These are phyloP conservation scores for Tetrapyrgos nigripes DNA, from an alignment of 1,284 basidiomycete species.

Conservation along the genomic window DNA sequence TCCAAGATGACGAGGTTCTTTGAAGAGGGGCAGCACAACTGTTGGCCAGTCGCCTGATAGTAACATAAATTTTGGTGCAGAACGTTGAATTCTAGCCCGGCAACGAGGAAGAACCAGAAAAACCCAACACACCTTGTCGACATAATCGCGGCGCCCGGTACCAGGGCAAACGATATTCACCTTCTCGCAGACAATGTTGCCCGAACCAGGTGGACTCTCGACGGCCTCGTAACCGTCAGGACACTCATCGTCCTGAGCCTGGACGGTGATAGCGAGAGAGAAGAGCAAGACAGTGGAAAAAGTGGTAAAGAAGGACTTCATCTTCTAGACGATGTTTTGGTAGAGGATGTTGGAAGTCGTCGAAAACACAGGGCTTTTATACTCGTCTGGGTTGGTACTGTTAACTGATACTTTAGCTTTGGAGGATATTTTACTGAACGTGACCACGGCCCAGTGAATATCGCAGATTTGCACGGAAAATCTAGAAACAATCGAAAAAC, in stretches of 20 bases:
- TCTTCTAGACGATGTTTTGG: too few species aligned
- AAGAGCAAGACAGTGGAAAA: not conserved
- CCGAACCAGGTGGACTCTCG: not conserved
- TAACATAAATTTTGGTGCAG: not conserved
- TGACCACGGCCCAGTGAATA: too few species aligned
- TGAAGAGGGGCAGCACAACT: not conserved
- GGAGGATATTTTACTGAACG: too few species aligned
- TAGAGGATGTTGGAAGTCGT: too few species aligned
- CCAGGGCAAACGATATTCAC: not conserved
- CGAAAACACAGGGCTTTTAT: too few species aligned
- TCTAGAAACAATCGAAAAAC: too few species aligned
- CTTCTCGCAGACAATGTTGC: not conserved
- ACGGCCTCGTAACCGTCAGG: not conserved
- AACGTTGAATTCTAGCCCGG: not conserved
- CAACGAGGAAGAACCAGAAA: too few species aligned
- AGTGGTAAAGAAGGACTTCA: too few species aligned
- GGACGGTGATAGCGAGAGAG: not conserved
- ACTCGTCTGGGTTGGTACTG: too few species aligned
- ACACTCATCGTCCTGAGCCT: not conserved
- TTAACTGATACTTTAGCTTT: too few species aligned
- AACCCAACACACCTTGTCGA: not conserved
- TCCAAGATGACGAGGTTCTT: not conserved
- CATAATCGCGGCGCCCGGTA: not conserved
- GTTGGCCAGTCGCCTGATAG: not conserved
- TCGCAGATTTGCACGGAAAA: too few species aligned